Evolutionary conservation across 2,329 filamentous ascomycete species (phyloP), one percentile per base, ranked within the genome.

Genomic region (Berkeleyomyces rouxiae): DNA sequence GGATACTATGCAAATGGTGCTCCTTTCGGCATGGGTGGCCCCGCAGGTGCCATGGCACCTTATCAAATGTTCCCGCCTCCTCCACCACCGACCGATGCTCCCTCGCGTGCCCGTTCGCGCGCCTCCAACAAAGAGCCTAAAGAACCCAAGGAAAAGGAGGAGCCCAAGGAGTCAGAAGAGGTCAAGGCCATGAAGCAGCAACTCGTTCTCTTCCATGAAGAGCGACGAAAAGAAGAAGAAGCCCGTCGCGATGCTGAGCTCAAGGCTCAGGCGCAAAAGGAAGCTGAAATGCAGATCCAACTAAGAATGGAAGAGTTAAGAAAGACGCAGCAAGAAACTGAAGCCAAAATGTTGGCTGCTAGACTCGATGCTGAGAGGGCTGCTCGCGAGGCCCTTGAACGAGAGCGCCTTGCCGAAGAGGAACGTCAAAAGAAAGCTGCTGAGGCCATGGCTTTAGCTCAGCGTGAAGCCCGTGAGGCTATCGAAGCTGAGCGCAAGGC

Each of bases 161-260:
- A 69, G 39, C 77, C 79, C 1, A 57, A 23, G 23, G 63, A 62
- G 13, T 55, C 46, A 10, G 47, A 51, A 6, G 80, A 86, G 63
- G 82, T 82, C 68, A 75, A 85, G 66, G 75, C 76, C n/a, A 78
- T 85, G 63, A 79, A 85, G 65, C 78, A 81, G 66, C 79, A 86
- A 67, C 72, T 88, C 13, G 76, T 77, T 10, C 72, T 73, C 7
- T 74, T 81, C 51, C 76, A 81, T 65, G 73, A 71, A 3, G 75
- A 75, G 39, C 72, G 78, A 63, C 76, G 75, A 39, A 74, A 72
- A 66, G 74, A 73, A 65, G 78, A 77, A 61, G 76, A 76, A 9
- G 75, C 74, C 7, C 74, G 77, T 42, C 75, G 72, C 67, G 73
- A 76, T 63, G 72, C 71, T 3, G 75, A 77, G 59, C 66, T 76